Evolutionary conservation across 2,329 filamentous ascomycete genomes (phyloP).

Genomic region (Cordyceps farinosa): DNA sequence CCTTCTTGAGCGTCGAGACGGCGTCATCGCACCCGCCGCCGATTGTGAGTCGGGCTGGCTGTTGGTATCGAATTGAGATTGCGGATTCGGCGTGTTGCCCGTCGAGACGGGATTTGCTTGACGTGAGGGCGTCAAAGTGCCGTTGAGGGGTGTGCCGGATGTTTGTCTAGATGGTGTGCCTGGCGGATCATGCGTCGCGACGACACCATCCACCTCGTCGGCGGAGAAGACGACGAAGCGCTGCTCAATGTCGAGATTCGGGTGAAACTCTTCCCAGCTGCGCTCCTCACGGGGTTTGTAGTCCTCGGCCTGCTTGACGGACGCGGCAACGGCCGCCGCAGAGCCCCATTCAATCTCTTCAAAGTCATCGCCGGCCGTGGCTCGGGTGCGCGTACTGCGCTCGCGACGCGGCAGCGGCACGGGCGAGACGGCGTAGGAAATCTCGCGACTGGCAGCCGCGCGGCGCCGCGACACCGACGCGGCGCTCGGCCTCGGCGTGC

Average conservation of each 20-base stretch:
- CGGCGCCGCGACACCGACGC: conserved; percentile 18
- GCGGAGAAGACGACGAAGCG: conserved; percentile 75
- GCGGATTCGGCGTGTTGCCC: conserved; percentile 42
- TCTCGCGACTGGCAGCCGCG: conserved; percentile 39
- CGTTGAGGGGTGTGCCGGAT: conserved; percentile 40
- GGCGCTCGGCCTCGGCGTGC: conserved; percentile 45
- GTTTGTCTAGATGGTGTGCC: conserved; percentile 33
- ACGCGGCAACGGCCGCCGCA: conserved; percentile 82
- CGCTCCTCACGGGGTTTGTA: conserved; percentile 97
- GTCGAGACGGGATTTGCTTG: conserved; percentile 42
- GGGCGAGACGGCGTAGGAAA: conserved; percentile 33
- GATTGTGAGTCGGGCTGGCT: conserved; percentile 27
- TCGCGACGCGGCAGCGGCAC: conserved; percentile 53
- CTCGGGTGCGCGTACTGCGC: conserved; percentile 52
- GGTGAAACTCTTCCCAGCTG: conserved; percentile 97
- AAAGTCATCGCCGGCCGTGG: conserved; percentile 48
- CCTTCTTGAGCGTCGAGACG: conserved; percentile 38
- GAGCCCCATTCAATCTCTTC: conserved; percentile 71
- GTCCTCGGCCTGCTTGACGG: conserved; percentile 85
- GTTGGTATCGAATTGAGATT: conserved; percentile 21
- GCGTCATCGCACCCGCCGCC: conserved; percentile 25
- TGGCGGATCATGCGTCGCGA: conserved; percentile 44
- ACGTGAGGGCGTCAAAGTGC: conserved; percentile 44
- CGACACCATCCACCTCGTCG: conserved; percentile 80
- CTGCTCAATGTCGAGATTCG: conserved; percentile 84